Evolutionary conservation across 306 rosid genomes (phyloP).

Genomic region (Casuarina glauca): DNA sequence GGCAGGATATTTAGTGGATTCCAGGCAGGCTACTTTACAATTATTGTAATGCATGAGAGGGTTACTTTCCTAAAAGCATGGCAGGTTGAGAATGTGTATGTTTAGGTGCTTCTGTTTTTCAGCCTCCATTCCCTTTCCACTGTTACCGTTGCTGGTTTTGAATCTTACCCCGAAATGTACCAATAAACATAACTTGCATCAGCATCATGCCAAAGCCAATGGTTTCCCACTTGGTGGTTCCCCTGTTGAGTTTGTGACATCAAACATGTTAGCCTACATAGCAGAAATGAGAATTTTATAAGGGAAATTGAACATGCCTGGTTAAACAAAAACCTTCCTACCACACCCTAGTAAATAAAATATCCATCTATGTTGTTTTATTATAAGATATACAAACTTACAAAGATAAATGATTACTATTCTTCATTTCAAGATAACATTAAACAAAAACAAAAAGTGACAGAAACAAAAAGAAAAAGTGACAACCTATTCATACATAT

Average conservation of each 20-base stretch:
- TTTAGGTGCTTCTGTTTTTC: conserved; percentile 31
- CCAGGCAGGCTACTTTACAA: conserved; percentile 9
- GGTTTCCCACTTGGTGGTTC: not conserved
- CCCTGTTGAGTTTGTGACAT: not conserved
- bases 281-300: not conserved
- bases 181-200: not conserved
- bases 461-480: no score
- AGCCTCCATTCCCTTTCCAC: conserved; percentile 30
- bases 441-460: no score
- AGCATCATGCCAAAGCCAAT: not conserved
- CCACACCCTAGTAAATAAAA: no score
- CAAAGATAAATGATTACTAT: no score
- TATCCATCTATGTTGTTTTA: not conserved
- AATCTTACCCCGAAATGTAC: not conserved
- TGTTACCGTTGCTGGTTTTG: conserved; percentile 33
- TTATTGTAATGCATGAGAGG: conserved; percentile 10
- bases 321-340: no score
- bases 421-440: no score
- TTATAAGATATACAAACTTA: no score
- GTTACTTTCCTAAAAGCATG: conserved; percentile 24
- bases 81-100: conserved; percentile 29
- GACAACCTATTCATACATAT: no score
- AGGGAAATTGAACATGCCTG: not conserved
- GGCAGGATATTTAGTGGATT: conserved; percentile 15
- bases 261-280: not conserved